Percentiles rank a stretch among this genome's conserved stretches.
phyloP scores from a whole-genome alignment of 805 yeast species.

The Candida rishiriensis region DNA sequence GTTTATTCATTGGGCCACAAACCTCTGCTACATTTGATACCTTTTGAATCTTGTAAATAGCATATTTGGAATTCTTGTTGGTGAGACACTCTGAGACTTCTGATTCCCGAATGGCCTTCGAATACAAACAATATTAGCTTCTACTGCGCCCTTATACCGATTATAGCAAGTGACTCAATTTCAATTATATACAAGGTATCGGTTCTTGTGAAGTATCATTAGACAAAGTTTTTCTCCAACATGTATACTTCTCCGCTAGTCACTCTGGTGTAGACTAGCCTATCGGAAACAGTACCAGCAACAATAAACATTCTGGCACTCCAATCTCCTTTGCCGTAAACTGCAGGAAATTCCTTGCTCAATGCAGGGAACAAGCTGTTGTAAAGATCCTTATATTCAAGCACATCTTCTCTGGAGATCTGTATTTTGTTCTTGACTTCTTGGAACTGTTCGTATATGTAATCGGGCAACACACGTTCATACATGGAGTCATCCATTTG shows the following conservation, averaged over 20 bases:
- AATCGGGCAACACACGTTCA: slow-evolving; percentile 39
- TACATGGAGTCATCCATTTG: slow-evolving; percentile 22
- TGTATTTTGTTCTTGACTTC: slow-evolving; percentile 28
- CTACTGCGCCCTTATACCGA: no score
- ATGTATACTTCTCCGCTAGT: slow-evolving; percentile 25
- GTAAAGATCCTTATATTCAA: slow-evolving; percentile 50
- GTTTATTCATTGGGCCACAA: no score
- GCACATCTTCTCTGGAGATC: slow-evolving; percentile 48
- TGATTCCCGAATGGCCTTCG: no score
- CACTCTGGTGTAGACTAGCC: slow-evolving; percentile 24
- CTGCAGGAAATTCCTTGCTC: slow-evolving; percentile 41
- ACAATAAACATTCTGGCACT: slow-evolving; percentile 40
- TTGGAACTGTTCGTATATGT: slow-evolving; percentile 34
- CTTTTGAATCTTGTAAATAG: no score
- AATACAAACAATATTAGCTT: no score
- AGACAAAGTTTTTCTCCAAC: slow-evolving; percentile 1
- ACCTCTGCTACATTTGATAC: no score
- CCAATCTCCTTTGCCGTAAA: slow-evolving; percentile 50
- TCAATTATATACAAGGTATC: no score
- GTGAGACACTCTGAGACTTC: no score
- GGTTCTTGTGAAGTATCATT: no score
- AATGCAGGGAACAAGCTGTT: slow-evolving; percentile 39
- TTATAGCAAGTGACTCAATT: no score
- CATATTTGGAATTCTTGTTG: no score
- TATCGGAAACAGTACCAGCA: slow-evolving; percentile 33